phyloP scores from a whole-genome alignment of 2,329 filamentous ascomycete species.

The Penicillium aurantiogriseum region DNA sequence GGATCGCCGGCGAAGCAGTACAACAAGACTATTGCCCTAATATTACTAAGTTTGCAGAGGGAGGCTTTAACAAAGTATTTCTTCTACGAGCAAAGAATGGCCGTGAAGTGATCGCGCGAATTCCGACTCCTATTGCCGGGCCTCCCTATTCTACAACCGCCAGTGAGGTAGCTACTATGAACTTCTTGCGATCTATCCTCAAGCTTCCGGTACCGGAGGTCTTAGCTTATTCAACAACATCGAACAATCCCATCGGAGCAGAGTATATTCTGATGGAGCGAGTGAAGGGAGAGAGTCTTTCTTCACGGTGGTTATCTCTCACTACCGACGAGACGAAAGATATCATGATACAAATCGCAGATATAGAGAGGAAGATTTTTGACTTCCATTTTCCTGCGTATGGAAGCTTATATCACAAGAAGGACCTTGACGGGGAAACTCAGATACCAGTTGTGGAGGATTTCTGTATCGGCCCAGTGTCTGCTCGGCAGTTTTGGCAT shows the following conservation, averaged over 20 bases:
- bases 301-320: slow-evolving; percentile 27
- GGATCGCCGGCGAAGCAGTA: slow-evolving; percentile 22
- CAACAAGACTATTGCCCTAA: slow-evolving; percentile 20
- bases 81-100: slow-evolving; percentile 24
- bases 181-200: slow-evolving; percentile 29
- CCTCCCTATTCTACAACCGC: slow-evolving; percentile 28
- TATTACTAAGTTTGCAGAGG: slow-evolving; percentile 24
- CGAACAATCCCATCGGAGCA: slow-evolving; percentile 40
- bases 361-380: slow-evolving; percentile 29
- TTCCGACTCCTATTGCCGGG: slow-evolving; percentile 31
- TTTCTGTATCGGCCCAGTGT: slow-evolving; percentile 30
- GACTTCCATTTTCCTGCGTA: slow-evolving; percentile 28
- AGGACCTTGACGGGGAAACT: slow-evolving; percentile 18
- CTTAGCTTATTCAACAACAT: slow-evolving; percentile 35
- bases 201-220: slow-evolving; percentile 39
- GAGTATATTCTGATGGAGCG: slow-evolving; percentile 48
- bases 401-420: slow-evolving; percentile 29
- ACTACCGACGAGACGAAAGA: slow-evolving; percentile 26
- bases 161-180: slow-evolving; percentile 29
- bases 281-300: slow-evolving; percentile 34
- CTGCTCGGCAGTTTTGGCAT: slow-evolving; percentile 32
- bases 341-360: slow-evolving; percentile 27
- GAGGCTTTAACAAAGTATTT: slow-evolving; percentile 33
- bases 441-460: slow-evolving; percentile 20
- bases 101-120: slow-evolving; percentile 28